Evolutionary conservation across 495 filamentous ascomycete genomes (phyloP), one percentile per base, ranked within the genome.

Genomic region (Aspergillus wentii): DNA sequence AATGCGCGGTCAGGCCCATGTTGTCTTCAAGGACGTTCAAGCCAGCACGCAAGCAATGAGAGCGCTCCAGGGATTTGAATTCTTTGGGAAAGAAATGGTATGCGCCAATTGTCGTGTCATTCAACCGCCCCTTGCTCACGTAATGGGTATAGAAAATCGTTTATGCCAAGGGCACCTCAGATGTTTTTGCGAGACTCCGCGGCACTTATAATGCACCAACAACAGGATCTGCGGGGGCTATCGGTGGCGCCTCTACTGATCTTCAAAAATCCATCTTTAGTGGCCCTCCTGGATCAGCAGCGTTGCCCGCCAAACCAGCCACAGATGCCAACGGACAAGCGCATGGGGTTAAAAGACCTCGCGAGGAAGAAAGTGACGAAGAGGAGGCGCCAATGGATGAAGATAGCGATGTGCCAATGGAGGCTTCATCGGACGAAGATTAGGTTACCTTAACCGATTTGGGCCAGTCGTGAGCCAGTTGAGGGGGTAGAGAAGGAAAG

Each of bases 1-100:
- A 64, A 90, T 95, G 84, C 85, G 94, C 23, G 92, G 92, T 2
- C 92, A 97, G 59, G 94, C 92, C 35, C 90, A 96, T 54, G 71
- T 99, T 31, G 86, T 90, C 3, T 96, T 87, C 59, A 79, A 85
- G 41, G 92, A 99, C 55, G 67, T 90, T 9, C 82, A 91, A 40
- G 75, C 82, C 3, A 88, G 87, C 30, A 92, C 89, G 20, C 86
- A 94, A 52, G 92, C 92, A 2, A 83, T 97, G 80, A 72, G 90
- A 38, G 79, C 85, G 19, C 66, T 95, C 17, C 83, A 97, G 48
- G 88, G 87, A 0, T 86, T 89, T 49, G 79, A 91, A 11, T 86
- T 97, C 48, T 83, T 90, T 43, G 92, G 91, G 19, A 83, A 80
- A 47, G 76, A 89, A 40, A 83, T 97, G 75, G 92, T 95, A 62